Percentiles rank a stretch among this genome's conserved stretches.
Evolutionary conservation across 805 yeast genomes (phyloP).

Genomic region (Cephaloascus albidus): DNA sequence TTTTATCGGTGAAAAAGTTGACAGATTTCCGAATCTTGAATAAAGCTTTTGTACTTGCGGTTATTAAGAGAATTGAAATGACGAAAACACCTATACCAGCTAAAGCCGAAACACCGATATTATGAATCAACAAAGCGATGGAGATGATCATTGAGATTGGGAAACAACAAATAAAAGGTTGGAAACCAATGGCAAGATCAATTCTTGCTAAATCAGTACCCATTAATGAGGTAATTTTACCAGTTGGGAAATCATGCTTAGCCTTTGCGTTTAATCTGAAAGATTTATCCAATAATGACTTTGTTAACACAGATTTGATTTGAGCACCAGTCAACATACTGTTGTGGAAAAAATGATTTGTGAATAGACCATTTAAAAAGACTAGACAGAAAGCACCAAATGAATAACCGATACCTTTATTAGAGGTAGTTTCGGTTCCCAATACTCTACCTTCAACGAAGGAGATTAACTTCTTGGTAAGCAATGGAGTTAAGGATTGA

Average conservation of each 20-base stretch:
- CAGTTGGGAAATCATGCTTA: conserved; percentile 50
- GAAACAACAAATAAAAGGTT: conserved; percentile 54
- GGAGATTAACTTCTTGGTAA: conserved; percentile 54
- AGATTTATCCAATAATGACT: conserved; percentile 61
- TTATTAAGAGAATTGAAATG: conserved; percentile 39
- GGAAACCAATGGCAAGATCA: conserved; percentile 66
- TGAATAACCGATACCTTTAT: conserved; percentile 68
- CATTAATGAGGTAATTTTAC: conserved; percentile 67
- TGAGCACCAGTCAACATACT: conserved; percentile 61
- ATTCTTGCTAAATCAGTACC: conserved; percentile 78
- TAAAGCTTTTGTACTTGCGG: conserved; percentile 38
- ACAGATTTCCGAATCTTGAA: conserved; percentile 49
- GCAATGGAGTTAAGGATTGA: conserved; percentile 53
- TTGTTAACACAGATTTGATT: conserved; percentile 61
- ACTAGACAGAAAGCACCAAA: conserved; percentile 58
- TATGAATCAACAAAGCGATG: conserved; percentile 51
- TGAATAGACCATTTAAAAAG: conserved; percentile 31
- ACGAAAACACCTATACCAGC: conserved; percentile 56
- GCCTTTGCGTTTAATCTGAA: conserved; percentile 51
- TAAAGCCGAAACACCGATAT: conserved; percentile 65
- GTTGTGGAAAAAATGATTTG: conserved; percentile 57
- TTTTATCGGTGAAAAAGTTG: conserved; percentile 58
- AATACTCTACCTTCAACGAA: conserved; percentile 47
- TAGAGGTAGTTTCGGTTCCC: conserved; percentile 30
- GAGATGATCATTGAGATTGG: conserved; percentile 58